Evolutionary conservation across 352 stramenopile species (phyloP).

Genomic region (Globisporangium carolinianum): DNA sequence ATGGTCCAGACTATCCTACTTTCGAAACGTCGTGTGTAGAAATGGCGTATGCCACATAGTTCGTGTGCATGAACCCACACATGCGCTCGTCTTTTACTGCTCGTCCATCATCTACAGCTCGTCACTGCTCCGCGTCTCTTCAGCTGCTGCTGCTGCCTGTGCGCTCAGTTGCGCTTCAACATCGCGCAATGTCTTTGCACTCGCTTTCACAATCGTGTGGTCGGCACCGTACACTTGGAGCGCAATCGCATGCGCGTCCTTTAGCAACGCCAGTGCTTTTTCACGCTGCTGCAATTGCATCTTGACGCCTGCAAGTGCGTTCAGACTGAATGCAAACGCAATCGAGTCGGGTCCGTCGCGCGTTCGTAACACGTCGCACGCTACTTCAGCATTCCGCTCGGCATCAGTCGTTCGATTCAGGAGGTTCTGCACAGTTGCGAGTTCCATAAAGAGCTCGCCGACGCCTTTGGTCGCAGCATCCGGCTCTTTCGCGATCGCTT

Average conservation of each 20-base stretch:
- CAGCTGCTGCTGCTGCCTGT: too few species aligned
- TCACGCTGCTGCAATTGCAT: constrained; percentile 58
- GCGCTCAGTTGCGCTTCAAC: constrained; percentile 13
- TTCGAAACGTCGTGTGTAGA: too few species aligned
- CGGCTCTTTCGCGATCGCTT: constrained; percentile 47
- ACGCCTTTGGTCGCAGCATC: constrained; percentile 62
- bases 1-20: too few species aligned
- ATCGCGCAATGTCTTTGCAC: constrained; percentile 53
- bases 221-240: constrained; percentile 47
- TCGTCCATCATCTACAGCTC: too few species aligned
- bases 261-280: constrained; percentile 50
- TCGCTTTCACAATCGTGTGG: constrained; percentile 57
- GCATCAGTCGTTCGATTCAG: constrained; percentile 35
- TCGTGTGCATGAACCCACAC: too few species aligned
- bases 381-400: constrained; percentile 24
- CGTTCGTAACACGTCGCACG: constrained; percentile 44
- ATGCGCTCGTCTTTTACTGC: too few species aligned
- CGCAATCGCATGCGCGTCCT: constrained; percentile 66
- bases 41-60: too few species aligned
- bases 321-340: constrained; percentile 73
- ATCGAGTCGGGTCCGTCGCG: constrained; percentile 65
- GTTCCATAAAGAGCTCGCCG: constrained; percentile 75
- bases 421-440: constrained; percentile 43
- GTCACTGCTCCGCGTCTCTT: too few species aligned
- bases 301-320: constrained; percentile 68